phyloP scores from a whole-genome alignment of 2,329 filamentous ascomycete species.

The Fusarium piperis region DNA sequence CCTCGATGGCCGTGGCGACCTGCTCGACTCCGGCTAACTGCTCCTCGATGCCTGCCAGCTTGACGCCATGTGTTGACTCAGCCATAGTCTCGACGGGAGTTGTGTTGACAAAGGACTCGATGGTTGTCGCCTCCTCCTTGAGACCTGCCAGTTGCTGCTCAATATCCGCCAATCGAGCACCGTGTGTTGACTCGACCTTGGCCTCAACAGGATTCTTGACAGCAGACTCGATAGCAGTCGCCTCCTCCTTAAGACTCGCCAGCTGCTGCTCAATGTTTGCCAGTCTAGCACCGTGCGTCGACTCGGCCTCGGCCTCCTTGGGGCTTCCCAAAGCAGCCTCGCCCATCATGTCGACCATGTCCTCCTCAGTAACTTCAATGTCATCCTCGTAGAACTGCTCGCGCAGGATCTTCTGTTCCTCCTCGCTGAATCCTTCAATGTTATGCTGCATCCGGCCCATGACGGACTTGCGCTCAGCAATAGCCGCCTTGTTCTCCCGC shows the following conservation, averaged over 20 bases:
- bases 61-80: background rate
- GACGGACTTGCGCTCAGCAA: conserved; percentile 48
- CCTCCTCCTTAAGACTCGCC: background rate
- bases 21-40: conserved; percentile 30
- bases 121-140: background rate
- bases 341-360: conserved; percentile 49
- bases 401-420: conserved; percentile 49
- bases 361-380: conserved; percentile 47
- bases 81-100: background rate
- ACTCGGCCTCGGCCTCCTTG: conserved; percentile 14
- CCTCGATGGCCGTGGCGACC: conserved; percentile 34
- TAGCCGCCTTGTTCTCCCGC: conserved; percentile 44
- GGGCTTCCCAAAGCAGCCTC: conserved; percentile 32
- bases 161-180: background rate
- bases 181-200: background rate
- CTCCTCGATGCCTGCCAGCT: conserved; percentile 33
- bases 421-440: conserved; percentile 50
- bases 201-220: background rate
- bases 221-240: background rate
- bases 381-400: conserved; percentile 39
- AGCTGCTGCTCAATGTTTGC: background rate
- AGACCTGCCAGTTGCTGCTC: background rate
- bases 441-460: conserved; percentile 50
- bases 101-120: background rate
- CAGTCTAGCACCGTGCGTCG: background rate